Evolutionary conservation across 2,329 filamentous ascomycete species (phyloP).

Genomic region (Cylindrodendrum hubeiense): DNA sequence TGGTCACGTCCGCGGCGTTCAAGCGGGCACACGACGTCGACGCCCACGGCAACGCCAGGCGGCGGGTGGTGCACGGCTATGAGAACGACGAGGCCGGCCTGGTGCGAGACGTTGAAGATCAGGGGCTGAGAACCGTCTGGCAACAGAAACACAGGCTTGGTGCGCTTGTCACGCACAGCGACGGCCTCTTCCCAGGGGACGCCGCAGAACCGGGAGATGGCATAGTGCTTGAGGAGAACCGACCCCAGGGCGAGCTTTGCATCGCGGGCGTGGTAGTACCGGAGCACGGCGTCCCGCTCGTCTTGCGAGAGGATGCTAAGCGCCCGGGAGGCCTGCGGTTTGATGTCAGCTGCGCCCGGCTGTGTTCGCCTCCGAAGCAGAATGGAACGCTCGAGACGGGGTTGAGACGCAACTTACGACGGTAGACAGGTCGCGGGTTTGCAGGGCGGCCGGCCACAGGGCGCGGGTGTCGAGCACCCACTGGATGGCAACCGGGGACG

Average conservation of each 20-base stretch:
- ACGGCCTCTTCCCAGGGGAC: conserved; percentile 72
- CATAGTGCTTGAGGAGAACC: conserved; percentile 79
- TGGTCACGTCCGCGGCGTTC: conserved; percentile 76
- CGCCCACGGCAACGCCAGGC: conserved; percentile 67
- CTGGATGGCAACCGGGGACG: conserved; percentile 61
- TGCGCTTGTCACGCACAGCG: conserved; percentile 67
- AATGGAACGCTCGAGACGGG: not conserved
- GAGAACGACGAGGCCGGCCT: conserved; percentile 79
- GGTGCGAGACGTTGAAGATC: conserved; percentile 84
- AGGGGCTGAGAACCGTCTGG: conserved; percentile 62
- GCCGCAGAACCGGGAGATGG: conserved; percentile 68
- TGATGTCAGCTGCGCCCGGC: not conserved
- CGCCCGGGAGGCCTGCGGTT: conserved; percentile 64
- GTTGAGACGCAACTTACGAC: conserved; percentile 52
- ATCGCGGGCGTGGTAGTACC: conserved; percentile 76
- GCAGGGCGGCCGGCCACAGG: conserved; percentile 66
- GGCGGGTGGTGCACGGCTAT: conserved; percentile 62
- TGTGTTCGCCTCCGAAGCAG: not conserved
- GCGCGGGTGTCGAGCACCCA: conserved; percentile 73
- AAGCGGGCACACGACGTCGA: conserved; percentile 81
- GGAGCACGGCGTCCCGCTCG: conserved; percentile 69
- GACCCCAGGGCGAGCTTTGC: conserved; percentile 82
- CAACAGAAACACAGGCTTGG: conserved; percentile 66
- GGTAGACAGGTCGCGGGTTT: conserved; percentile 61
- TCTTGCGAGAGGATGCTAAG: conserved; percentile 64